phyloP scores from a whole-genome alignment of 108 stramenopile species.

The Pseudonitzschia pungens region DNA sequence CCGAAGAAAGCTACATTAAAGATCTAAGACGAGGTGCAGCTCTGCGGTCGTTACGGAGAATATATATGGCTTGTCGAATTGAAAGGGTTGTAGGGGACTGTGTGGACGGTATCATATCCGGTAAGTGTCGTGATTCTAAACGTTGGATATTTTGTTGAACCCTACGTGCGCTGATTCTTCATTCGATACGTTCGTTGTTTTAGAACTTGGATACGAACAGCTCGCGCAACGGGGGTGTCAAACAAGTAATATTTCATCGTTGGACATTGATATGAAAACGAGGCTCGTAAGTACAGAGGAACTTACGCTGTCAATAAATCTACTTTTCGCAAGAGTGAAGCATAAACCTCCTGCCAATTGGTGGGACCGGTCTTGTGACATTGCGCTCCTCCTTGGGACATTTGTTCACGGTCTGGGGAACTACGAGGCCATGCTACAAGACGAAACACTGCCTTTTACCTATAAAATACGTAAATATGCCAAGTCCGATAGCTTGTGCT shows the following conservation, averaged over 20 bases:
- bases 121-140: slow-evolving; percentile 21
- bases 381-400: slow-evolving; percentile 75
- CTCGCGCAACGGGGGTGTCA: slow-evolving; percentile 76
- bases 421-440: slow-evolving; percentile 79
- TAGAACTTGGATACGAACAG: slow-evolving; percentile 69
- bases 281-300: slow-evolving; percentile 76
- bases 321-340: slow-evolving; percentile 20
- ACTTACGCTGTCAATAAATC: slow-evolving; percentile 45
- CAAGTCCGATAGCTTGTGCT: slow-evolving; percentile 47
- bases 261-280: slow-evolving; percentile 75
- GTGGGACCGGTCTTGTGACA: slow-evolving; percentile 86
- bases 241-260: slow-evolving; percentile 50
- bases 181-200: neutral
- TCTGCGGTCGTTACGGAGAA: slow-evolving; percentile 65
- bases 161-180: neutral
- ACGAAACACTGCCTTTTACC: slow-evolving; percentile 70
- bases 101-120: slow-evolving; percentile 51
- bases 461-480: slow-evolving; percentile 49
- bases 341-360: slow-evolving; percentile 52
- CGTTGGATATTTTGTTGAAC: neutral
- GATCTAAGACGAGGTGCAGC: slow-evolving; percentile 65
- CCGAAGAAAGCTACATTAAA: slow-evolving; percentile 58
- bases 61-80: slow-evolving; percentile 64
- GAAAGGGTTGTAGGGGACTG: slow-evolving; percentile 60
- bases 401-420: slow-evolving; percentile 87